phyloP scores from a whole-genome alignment of 176 grass and related monocot genomes.

The Zea mays region Zm-B73-REFERENCE-NAM-5.0 NC_050098.1:174204001-174204500 shows the following conservation, averaged over 20 bases:
- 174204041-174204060: too few species aligned
- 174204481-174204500: slow-evolving; percentile 51
- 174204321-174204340: slow-evolving; percentile 62
- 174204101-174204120: too few species aligned
- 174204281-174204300: background rate
- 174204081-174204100: too few species aligned
- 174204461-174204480: slow-evolving; percentile 42
- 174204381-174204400: background rate
- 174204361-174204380: slow-evolving; percentile 39
- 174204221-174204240: slow-evolving; percentile 38
- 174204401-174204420: background rate
- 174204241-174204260: background rate
- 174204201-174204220: slow-evolving; percentile 19
- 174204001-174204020: too few species aligned
- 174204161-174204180: background rate
- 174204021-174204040: too few species aligned
- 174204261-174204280: background rate
- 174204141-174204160: background rate
- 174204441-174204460: background rate
- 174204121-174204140: too few species aligned
- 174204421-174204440: background rate
- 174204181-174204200: slow-evolving; percentile 36
- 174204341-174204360: slow-evolving; percentile 56
- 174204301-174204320: background rate
- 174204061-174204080: too few species aligned